A percentile compares a stretch with the other conserved stretches of the same genome.
phyloP scores from a whole-genome alignment of 306 rosid species.

The Cicer judaicum region DNA sequence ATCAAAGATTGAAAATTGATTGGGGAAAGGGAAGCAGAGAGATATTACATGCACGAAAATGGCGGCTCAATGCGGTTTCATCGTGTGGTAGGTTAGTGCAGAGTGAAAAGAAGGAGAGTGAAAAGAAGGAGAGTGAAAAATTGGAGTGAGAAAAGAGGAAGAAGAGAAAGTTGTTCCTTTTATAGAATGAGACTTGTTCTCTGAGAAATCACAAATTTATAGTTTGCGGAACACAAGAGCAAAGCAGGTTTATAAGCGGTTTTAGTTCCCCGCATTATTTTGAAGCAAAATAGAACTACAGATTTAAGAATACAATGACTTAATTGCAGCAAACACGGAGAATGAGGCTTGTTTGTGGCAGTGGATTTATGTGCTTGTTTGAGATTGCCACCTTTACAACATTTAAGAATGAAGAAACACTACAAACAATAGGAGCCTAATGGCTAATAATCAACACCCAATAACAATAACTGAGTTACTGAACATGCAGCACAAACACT shows the following conservation, averaged over 20 bases:
- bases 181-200: neutral
- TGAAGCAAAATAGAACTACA: slow-evolving; percentile 15
- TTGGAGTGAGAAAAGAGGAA: neutral
- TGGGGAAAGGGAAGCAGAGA: neutral
- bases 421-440: slow-evolving; percentile 53
- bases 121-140: neutral
- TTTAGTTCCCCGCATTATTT: slow-evolving; percentile 24
- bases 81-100: neutral
- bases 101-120: slow-evolving; percentile 11
- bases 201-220: slow-evolving; percentile 31
- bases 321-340: slow-evolving; percentile 30
- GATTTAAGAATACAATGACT: slow-evolving; percentile 39
- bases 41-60: slow-evolving; percentile 17
- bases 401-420: slow-evolving; percentile 45
- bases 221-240: neutral
- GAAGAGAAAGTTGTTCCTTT: slow-evolving; percentile 24
- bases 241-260: neutral
- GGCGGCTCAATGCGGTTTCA: slow-evolving; percentile 11
- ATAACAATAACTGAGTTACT: slow-evolving; percentile 53
- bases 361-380: slow-evolving; percentile 39
- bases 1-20: slow-evolving; percentile 2
- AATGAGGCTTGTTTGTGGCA: slow-evolving; percentile 37
- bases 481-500: slow-evolving; percentile 49
- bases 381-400: slow-evolving; percentile 39
- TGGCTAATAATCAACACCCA: slow-evolving; percentile 50